A percentile compares a stretch with the other conserved stretches of the same genome.
phyloP scores from a whole-genome alignment of 192 early-diverging fungal genomes.

The Backusella sp. region DNA sequence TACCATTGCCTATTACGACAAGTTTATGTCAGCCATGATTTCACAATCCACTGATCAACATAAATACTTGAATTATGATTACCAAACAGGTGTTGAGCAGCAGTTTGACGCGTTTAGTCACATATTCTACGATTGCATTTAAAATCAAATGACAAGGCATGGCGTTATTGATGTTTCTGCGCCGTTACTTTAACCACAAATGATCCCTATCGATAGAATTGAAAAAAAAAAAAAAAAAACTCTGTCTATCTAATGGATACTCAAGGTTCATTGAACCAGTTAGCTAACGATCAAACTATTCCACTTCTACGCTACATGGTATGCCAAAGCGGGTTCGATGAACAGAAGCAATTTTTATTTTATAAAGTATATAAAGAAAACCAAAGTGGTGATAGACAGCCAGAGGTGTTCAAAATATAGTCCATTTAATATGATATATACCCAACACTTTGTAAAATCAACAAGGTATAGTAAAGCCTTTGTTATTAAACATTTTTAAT shows the following conservation, averaged over 20 bases:
- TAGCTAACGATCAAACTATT: slow-evolving; percentile 87
- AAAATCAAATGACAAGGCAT: slow-evolving; percentile 74
- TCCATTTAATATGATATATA: too few relatives aligned
- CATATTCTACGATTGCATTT: slow-evolving; percentile 65
- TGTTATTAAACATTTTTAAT: too few relatives aligned
- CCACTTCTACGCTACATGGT: slow-evolving; percentile 91
- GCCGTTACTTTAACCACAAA: slow-evolving; percentile 80
- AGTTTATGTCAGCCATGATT: slow-evolving; percentile 83
- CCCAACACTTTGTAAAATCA: too few relatives aligned
- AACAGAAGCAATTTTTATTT: slow-evolving; percentile 84
- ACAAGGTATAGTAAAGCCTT: too few relatives aligned
- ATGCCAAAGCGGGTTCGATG: too few relatives aligned
- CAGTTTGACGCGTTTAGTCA: slow-evolving; percentile 57
- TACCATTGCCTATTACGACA: slow-evolving; percentile 84
- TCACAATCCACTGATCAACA: slow-evolving; percentile 71
- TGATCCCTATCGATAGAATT: slow-evolving; percentile 57
- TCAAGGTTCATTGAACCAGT: slow-evolving; percentile 76
- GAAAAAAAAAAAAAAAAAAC: slow-evolving; percentile 43
- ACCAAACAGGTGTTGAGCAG: slow-evolving; percentile 45
- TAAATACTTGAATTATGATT: slow-evolving; percentile 92
- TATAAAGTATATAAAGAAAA: slow-evolving; percentile 80
- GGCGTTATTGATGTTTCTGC: slow-evolving; percentile 80
- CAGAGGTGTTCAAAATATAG: slow-evolving; percentile 45
- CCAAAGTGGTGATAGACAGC: slow-evolving; percentile 83
- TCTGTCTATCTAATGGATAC: slow-evolving; percentile 82